Base-by-base conservation (phyloP, 495 filamentous ascomycete species). In the Cladorrhinum samala region DNA sequence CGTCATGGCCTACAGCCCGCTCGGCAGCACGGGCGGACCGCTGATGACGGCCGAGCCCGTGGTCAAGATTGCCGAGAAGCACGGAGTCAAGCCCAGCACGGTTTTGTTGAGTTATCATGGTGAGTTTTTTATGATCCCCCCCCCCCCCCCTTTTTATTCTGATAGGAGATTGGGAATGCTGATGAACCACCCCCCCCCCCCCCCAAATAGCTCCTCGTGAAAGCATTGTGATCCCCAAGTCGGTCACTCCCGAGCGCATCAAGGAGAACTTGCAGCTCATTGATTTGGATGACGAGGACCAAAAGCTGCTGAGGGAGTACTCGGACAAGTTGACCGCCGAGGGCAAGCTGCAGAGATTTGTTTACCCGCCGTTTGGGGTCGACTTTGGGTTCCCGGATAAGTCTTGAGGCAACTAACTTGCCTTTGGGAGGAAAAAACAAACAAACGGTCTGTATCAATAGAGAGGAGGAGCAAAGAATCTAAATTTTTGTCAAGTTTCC, bases 341-440 rank as follows among this genome's bases (percentile, higher is more conserved):
- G 50, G 80, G 83, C 53, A 81, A 82, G 57, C 63, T 85, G 53
- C 76, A 78, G 67, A 78, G 88, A 61, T 91, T 82, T 55, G 85
- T 93, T 16, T 89, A 85, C 63, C 88, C 88, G 53, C 78, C 85
- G 2, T 93, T 91, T 66, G 86, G 87, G 2, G 72, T 88, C 17
- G 76, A 87, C 61, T 83, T 88, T 60, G 87, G 87, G 2, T 91
- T 89, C 72, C 86, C 86, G 19, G 86, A 91, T 62, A 87, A 86
- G 78, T 66, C 61, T 2, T 69, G 57, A 47, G 57, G 11, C 5
- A 1, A 0, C 14, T 42, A 47, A 49, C 8, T 18, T 45, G 7
- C 14, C 18, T 5, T 23, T 9, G 42, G 24, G 17, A 7, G 30
- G 30, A 14, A 6, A 14, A 37, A 37, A 14, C 30, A 14, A 37